Conservation (phyloP, 2,329 filamentous ascomycete genomes). For the Tympanopsis confertula region DNA sequence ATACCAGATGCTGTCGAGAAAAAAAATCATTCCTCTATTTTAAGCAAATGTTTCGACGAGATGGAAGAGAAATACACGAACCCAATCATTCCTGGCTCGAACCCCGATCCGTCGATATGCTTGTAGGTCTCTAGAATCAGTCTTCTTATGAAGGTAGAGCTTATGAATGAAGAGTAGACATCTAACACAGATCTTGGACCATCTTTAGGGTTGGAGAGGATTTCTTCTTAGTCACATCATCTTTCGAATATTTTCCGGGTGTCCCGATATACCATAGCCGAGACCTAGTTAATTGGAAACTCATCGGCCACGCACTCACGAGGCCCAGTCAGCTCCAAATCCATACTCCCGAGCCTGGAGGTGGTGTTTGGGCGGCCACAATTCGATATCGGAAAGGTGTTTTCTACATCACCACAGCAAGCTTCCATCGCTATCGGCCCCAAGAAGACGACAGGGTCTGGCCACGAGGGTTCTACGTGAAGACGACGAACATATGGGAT, state of each 20-base stretch:
- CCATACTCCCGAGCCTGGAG: conserved; percentile 36
- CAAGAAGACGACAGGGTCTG: conserved; percentile 31
- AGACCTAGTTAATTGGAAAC: conserved; percentile 36
- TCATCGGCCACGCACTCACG: conserved; percentile 39
- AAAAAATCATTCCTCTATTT: too few species aligned
- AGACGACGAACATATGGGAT: conserved; percentile 38
- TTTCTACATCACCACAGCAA: background rate
- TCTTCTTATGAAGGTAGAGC: conserved; percentile 13
- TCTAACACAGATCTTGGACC: too few species aligned
- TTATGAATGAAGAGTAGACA: too few species aligned
- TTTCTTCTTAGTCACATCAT: conserved; percentile 49
- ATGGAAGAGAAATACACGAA: conserved; percentile 23
- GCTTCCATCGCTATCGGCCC: background rate
- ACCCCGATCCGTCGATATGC: conserved; percentile 44
- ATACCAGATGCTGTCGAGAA: too few species aligned
- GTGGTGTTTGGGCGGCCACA: conserved; percentile 34
- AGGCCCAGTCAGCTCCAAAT: conserved; percentile 37
- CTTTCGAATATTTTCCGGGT: conserved; percentile 50
- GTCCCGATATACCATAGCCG: conserved; percentile 47
- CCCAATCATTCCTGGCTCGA: conserved; percentile 47
- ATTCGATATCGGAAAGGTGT: conserved; percentile 25
- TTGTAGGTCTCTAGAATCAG: conserved; percentile 17
- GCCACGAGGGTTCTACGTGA: conserved; percentile 40
- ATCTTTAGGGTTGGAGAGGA: conserved; percentile 31
- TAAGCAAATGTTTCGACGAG: too few species aligned